Base-by-base conservation (phyloP, 78 protist species). In the Paratrimastix pyriformis region DNA sequence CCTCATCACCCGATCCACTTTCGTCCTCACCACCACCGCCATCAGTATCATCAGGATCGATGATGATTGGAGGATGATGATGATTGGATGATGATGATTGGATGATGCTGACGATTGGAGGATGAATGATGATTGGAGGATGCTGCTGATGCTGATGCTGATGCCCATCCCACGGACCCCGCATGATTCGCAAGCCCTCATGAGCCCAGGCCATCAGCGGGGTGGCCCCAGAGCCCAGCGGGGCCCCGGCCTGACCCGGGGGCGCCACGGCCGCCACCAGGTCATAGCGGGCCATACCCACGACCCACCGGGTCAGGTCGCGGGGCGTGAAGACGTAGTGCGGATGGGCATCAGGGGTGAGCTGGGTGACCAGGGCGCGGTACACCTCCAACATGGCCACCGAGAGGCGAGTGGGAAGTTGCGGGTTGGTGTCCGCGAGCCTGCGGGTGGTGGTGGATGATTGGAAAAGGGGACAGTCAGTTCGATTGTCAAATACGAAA, bases 311-410 rank as follows among this genome's bases (percentile, higher is more conserved):
- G 42, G 92, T 85, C 33, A 91, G 50, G 59, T 87, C 91, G 29
- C 92, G 85, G 1, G 95, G 93, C 2, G 86, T 80, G 64, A 83
- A 88, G 40, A 86, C 8, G 80, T 91, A 91, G 62, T 89, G 93
- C 18, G 83, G 44, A 11, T 54, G 76, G 73, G 66, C 18, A 9
- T 7, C 38, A 24, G 74, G 13, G 13, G 38, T 70, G 72, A 70
- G 45, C 58, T 52, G 24, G 24, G 58, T 52, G 24, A n/a, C 37
- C 24, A n/a, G 24, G 24, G 58, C 58, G 37, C 24, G 58, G 26
- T 52, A 52, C 37, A 52, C 24, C 26, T 52, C 58, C 37, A 52
- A n/a, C 58, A 52, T 52, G 58, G 58, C 24, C 26, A n/a, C 58
- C 58, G 58, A n/a, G 24, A 52, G n/a, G n/a, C n/a, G n/a, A n/a